A percentile compares a stretch with the other conserved stretches of the same genome.
These are phyloP conservation scores for Xanthoconium separans DNA, from an alignment of 1,284 basidiomycete genomes.

Conservation along the genomic window DNA sequence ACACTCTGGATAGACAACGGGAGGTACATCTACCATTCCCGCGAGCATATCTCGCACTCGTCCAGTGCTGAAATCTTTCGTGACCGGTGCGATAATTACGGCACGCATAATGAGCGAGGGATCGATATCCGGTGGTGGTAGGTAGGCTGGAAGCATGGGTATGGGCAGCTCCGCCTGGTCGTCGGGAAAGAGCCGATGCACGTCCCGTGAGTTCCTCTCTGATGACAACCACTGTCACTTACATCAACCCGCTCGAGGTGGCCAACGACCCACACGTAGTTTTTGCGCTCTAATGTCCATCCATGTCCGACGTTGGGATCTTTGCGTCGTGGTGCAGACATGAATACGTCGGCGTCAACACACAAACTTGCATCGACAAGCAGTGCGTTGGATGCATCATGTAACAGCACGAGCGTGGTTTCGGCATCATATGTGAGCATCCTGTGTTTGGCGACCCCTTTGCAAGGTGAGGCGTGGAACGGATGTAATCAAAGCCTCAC, in stretches of 20 bases:
- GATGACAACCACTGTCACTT: constrained; percentile 22
- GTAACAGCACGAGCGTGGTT: constrained; percentile 44
- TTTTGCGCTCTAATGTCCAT: constrained; percentile 55
- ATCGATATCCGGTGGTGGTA: constrained; percentile 37
- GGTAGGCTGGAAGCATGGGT: constrained; percentile 40
- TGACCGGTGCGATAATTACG: constrained; percentile 43
- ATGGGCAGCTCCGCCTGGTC: constrained; percentile 37
- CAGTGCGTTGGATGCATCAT: constrained; percentile 46
- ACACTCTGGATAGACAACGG: constrained; percentile 25
- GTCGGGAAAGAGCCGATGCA: constrained; percentile 11
- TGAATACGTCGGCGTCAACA: constrained; percentile 34
- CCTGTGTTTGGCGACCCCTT: constrained; percentile 34
- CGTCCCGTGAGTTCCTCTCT: constrained; percentile 12
- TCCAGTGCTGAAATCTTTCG: constrained; percentile 40
- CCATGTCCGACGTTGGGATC: constrained; percentile 22
- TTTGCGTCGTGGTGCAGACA: constrained; percentile 16
- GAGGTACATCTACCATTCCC: constrained; percentile 17
- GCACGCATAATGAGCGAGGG: constrained; percentile 48
- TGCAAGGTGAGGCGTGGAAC: constrained; percentile 13
- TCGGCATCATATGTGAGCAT: constrained; percentile 51
- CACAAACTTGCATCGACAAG: constrained; percentile 55
- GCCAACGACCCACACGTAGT: constrained; percentile 52
- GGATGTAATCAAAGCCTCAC: constrained; percentile 35
- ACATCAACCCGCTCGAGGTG: constrained; percentile 50
- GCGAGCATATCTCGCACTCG: constrained; percentile 26